A percentile compares a stretch with the other conserved stretches of the same genome.
Conservation (phyloP, 768 basidiomycete species). For the Artomyces pyxidatus region DNA sequence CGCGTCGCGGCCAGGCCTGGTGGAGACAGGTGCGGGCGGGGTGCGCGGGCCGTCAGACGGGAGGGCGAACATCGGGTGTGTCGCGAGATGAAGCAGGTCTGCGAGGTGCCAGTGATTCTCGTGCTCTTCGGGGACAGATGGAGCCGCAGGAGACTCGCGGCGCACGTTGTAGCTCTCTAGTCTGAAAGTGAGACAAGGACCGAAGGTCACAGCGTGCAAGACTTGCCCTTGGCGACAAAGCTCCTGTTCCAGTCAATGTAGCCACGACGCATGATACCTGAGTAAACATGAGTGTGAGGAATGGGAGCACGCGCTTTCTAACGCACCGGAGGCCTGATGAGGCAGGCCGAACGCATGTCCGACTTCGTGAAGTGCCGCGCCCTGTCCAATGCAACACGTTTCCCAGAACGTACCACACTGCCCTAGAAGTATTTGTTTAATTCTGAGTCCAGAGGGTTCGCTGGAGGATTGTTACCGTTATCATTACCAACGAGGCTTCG, state of each 20-base stretch:
- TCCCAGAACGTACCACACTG: slow-evolving; percentile 1
- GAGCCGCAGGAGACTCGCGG: neutral
- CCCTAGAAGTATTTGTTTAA: neutral
- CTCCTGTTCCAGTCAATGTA: slow-evolving; percentile 1
- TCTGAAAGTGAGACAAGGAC: neutral
- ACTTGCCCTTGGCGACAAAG: neutral
- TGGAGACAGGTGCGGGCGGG: neutral
- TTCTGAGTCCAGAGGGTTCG: neutral
- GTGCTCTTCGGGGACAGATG: neutral
- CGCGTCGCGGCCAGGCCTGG: neutral
- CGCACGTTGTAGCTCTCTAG: neutral
- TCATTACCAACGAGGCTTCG: neutral
- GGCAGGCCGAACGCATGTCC: neutral
- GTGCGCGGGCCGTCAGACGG: neutral
- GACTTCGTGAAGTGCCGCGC: neutral
- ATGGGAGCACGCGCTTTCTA: neutral
- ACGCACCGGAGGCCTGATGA: neutral
- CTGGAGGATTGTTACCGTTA: neutral
- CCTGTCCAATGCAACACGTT: neutral
- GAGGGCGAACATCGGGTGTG: neutral
- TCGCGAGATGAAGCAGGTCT: neutral
- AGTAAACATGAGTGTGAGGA: neutral
- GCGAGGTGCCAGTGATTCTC: slow-evolving; percentile 1
- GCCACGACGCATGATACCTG: neutral
- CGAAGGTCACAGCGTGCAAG: neutral